These are phyloP conservation scores for Neurospora africana DNA, from an alignment of 495 filamentous ascomycete genomes.

Conservation along the genomic window DNA sequence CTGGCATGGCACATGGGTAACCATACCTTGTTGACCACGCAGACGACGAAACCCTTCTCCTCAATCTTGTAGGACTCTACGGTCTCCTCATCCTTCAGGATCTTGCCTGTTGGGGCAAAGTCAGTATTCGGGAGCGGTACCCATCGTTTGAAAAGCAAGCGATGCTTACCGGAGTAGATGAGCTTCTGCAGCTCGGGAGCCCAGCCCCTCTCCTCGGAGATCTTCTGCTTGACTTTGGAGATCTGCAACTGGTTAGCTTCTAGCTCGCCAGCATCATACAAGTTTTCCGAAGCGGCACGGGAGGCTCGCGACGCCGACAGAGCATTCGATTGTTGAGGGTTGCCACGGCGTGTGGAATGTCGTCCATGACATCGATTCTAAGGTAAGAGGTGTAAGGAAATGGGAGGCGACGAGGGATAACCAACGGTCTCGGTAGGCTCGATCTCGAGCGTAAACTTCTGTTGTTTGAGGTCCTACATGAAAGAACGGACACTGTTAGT, in stretches of 20 bases:
- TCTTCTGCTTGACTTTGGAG: slow-evolving; percentile 79
- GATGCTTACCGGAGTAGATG: slow-evolving; percentile 82
- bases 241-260: slow-evolving; percentile 46
- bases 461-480: slow-evolving; percentile 84
- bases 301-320: background rate
- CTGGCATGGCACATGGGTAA: background rate
- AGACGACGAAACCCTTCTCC: slow-evolving; percentile 98
- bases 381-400: background rate
- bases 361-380: background rate
- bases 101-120: slow-evolving; percentile 59
- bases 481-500: background rate
- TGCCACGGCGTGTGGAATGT: background rate
- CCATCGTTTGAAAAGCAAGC: background rate
- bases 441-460: slow-evolving; percentile 91
- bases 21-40: slow-evolving; percentile 86
- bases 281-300: background rate
- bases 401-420: slow-evolving; percentile 22
- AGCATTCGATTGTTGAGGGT: background rate
- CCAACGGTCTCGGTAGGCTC: slow-evolving; percentile 88
- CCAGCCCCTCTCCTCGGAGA: slow-evolving; percentile 81
- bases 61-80: slow-evolving; percentile 95
- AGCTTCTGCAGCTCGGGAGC: slow-evolving; percentile 80
- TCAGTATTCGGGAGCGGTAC: background rate
- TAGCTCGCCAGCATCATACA: background rate
- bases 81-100: slow-evolving; percentile 91